Evolutionary conservation across 2,329 filamentous ascomycete genomes (phyloP).

Genomic region (Verticillium nonalfalfae): DNA sequence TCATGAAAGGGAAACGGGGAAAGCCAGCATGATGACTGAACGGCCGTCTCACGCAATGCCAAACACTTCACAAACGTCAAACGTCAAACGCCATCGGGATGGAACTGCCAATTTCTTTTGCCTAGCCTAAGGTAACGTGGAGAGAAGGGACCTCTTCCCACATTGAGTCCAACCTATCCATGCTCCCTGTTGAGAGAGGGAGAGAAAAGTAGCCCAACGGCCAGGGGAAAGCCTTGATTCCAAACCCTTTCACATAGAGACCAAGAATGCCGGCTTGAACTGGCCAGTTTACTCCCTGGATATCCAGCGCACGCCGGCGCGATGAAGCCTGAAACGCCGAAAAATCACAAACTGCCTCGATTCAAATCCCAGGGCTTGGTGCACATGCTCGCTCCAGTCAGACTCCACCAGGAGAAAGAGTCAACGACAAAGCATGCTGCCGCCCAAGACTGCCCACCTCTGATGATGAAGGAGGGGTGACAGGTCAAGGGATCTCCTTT

Average conservation of each 20-base stretch:
- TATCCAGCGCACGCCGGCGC: too few species aligned
- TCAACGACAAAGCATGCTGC: background rate
- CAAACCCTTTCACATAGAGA: background rate
- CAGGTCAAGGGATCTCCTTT: too few species aligned
- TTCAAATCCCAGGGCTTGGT: background rate
- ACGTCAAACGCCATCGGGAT: background rate
- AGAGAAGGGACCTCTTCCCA: background rate
- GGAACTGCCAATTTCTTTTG: background rate
- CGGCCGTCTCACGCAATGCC: too few species aligned
- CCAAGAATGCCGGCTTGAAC: too few species aligned
- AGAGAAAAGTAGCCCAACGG: background rate
- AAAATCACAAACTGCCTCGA: background rate
- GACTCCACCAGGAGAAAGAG: too few species aligned
- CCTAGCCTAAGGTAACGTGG: background rate
- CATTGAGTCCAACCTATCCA: background rate
- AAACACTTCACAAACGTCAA: background rate
- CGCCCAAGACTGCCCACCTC: too few species aligned
- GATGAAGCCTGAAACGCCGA: background rate
- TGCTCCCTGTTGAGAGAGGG: background rate
- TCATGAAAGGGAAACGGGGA: too few species aligned
- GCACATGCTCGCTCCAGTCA: background rate
- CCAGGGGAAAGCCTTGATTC: background rate
- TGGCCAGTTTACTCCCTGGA: too few species aligned
- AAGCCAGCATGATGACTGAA: too few species aligned
- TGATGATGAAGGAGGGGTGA: background rate